A percentile compares a stretch with the other conserved stretches of the same genome.
These are phyloP conservation scores for Ballota nigra DNA, from an alignment of 257 asterid genomes.

Conservation along the genomic window DNA sequence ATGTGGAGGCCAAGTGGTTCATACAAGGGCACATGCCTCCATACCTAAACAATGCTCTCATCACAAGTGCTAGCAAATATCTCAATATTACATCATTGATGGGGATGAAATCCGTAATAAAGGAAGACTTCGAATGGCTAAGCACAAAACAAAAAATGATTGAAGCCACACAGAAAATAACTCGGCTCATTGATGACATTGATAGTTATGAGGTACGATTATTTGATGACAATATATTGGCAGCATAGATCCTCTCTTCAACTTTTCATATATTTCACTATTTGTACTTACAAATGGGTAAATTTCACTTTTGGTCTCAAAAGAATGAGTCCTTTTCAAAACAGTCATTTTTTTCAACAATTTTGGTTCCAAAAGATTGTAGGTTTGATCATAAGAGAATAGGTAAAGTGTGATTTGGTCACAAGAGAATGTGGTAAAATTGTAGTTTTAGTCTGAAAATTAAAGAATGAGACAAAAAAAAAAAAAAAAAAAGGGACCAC, in stretches of 20 bases:
- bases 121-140: conserved; percentile 10
- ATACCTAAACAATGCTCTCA: conserved; percentile 8
- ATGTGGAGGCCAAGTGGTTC: conserved; percentile 22
- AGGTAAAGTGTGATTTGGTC: too few species aligned
- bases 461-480: too few species aligned
- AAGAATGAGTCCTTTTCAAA: too few species aligned
- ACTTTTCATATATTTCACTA: not conserved
- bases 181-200: not conserved
- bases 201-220: conserved; percentile 16
- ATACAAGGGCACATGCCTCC: conserved; percentile 19
- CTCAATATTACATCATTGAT: not conserved
- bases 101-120: not conserved
- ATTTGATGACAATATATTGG: not conserved
- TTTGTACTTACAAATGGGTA: too few species aligned
- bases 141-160: not conserved
- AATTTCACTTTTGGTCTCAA: too few species aligned
- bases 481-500: too few species aligned
- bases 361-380: too few species aligned
- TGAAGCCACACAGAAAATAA: not conserved
- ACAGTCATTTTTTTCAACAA: too few species aligned
- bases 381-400: too few species aligned
- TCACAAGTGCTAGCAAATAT: not conserved
- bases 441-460: too few species aligned
- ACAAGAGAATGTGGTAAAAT: too few species aligned
- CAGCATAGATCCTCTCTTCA: not conserved